Conservation (phyloP, 108 stramenopile species). For the Licmophora abbreviata region DNA sequence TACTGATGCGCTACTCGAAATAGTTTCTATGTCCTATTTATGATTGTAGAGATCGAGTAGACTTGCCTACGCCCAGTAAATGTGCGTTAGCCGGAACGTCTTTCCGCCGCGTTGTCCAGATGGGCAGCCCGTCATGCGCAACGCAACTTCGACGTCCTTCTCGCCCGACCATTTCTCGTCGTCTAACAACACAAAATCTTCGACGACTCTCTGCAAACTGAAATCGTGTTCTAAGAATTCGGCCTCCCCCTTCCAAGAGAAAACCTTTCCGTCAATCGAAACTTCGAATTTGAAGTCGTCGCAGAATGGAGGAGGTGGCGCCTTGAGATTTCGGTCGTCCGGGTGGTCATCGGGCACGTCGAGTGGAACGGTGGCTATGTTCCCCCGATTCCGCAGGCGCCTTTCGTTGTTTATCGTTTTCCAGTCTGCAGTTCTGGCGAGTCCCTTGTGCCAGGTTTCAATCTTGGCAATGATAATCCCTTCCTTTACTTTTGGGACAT, state of each 20-base stretch:
- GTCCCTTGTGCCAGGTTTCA: conserved; percentile 19
- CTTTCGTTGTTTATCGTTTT: conserved; percentile 15
- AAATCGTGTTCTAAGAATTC: conserved; percentile 16
- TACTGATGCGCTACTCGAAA: too few species aligned
- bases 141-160: conserved; percentile 41
- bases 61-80: conserved; percentile 65
- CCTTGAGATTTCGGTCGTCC: conserved; percentile 5
- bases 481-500: conserved; percentile 32
- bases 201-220: conserved; percentile 16
- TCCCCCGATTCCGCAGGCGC: not conserved
- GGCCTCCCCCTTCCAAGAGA: conserved; percentile 12
- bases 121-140: conserved; percentile 42
- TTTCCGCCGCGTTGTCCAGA: conserved; percentile 19
- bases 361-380: not conserved
- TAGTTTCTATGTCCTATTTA: too few species aligned
- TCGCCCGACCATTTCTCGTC: conserved; percentile 23
- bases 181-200: conserved; percentile 30
- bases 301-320: conserved; percentile 10
- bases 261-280: conserved; percentile 37
- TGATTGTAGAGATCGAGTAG: too few species aligned
- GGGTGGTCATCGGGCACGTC: not conserved
- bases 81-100: conserved; percentile 31
- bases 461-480: conserved; percentile 52
- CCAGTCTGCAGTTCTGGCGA: conserved; percentile 14
- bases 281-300: conserved; percentile 45